Base-by-base conservation (phyloP, 140 eudicot genomes). In the Bidens hawaiensis region DNA sequence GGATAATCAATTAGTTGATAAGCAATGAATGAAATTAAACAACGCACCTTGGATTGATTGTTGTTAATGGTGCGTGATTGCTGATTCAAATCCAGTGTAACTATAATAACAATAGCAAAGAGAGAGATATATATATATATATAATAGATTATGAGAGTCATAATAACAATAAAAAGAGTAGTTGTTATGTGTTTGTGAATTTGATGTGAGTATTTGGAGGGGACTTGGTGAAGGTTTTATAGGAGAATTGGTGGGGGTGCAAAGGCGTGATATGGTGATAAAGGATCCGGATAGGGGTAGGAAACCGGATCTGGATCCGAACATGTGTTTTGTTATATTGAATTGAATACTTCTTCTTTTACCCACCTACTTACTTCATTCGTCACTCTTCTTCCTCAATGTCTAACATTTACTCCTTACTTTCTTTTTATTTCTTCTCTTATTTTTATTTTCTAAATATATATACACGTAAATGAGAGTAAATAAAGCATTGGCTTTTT, bases 11-110 rank as follows among this genome's bases (percentile, higher is more conserved):
- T 64, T 36, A 3, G 16, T 49, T 43, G 0, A 5, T 28, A 25
- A 0, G 19, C 17, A 41, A 36, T 38, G n/a, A n/a, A n/a, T n/a
- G n/a, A n/a, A n/a, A n/a, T n/a, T n/a, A n/a, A n/a, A n/a, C n/a
- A n/a, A 63, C 78, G 72, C 72, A 73, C 78, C 78, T 73, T 42
- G 13, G 56, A 40, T 63, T 64, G 65, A 54, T 40, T 63, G 41
- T 22, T 42, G 14, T 58, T 56, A n/a, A 42, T 18, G 45, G 36
- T 65, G 36, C 14, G 51, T 19, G 4, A 15, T 42, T 55, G 72
- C 33, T 73, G 78, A 65, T 74, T 74, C 43, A 59, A 74, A 66
- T 67, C 79, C 64, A 74, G 79, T 38, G n/a, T 11, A n/a, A n/a
- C n/a, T n/a, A n/a, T n/a, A n/a, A n/a, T n/a, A n/a, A n/a, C n/a